Evolutionary conservation across 2,329 filamentous ascomycete genomes (phyloP).

Genomic region (Clarireedia sp.): DNA sequence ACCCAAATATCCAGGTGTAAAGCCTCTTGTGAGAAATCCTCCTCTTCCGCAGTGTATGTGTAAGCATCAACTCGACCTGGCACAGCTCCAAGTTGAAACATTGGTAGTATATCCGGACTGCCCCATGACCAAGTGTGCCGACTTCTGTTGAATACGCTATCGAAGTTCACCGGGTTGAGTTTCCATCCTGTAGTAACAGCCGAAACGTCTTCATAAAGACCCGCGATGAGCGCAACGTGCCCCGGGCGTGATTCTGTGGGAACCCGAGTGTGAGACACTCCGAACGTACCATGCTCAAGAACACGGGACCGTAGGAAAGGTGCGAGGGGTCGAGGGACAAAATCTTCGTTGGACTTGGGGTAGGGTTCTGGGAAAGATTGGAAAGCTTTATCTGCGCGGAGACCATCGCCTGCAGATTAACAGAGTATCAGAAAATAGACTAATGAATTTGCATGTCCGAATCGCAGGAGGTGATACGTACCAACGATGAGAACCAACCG

Average conservation of each 20-base stretch:
- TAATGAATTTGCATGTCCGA: neutral
- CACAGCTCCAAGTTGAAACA: conserved; percentile 92
- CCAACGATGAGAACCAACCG: conserved; percentile 90
- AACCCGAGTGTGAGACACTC: conserved; percentile 92
- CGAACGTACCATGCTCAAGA: conserved; percentile 86
- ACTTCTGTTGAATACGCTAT: conserved; percentile 96
- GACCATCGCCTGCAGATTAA: conserved; percentile 60
- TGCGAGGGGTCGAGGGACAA: conserved; percentile 71
- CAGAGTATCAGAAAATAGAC: conserved; percentile 10
- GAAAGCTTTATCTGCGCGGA: conserved; percentile 96
- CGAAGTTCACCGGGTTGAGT: conserved; percentile 94
- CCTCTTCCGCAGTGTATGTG: conserved; percentile 73
- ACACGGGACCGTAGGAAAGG: conserved; percentile 87
- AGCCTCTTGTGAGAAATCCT: conserved; percentile 84
- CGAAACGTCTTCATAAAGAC: conserved; percentile 95
- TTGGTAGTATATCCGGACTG: conserved; percentile 91
- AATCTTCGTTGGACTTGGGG: conserved; percentile 53
- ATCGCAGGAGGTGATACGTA: conserved; percentile 31
- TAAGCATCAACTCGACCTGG: conserved; percentile 82
- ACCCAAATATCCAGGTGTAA: conserved; percentile 85
- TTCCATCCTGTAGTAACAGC: conserved; percentile 98
- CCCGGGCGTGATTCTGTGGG: conserved; percentile 94
- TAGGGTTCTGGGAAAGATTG: conserved; percentile 88
- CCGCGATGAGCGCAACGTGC: conserved; percentile 93
- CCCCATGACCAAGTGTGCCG: conserved; percentile 99